Conservation (phyloP, 23 red algal genomes). For the Pyropia haitanensis region DNA sequence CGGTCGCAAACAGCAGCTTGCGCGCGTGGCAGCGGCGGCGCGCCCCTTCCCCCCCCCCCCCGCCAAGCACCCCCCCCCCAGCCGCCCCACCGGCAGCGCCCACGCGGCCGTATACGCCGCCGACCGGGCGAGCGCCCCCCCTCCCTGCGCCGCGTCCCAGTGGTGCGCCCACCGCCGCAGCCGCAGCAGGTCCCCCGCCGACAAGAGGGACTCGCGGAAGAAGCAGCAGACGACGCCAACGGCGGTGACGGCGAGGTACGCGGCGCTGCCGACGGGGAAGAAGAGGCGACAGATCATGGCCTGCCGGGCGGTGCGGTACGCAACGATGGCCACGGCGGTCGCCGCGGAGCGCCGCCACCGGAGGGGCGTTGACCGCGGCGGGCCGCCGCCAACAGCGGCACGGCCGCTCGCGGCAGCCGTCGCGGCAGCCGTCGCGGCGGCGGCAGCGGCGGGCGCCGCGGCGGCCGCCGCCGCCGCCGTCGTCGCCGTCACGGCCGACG, state of each 20-base stretch:
- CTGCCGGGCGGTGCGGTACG: constrained; percentile 51
- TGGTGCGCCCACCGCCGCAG: constrained; percentile 51
- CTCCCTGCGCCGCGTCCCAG: constrained; percentile 41
- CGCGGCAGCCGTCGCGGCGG: neutral
- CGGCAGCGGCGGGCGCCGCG: constrained; percentile 44
- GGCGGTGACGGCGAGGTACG: constrained; percentile 35
- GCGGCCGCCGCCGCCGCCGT: constrained; percentile 24
- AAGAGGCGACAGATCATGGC: constrained; percentile 80
- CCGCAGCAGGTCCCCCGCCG: constrained; percentile 28
- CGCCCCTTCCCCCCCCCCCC: constrained; percentile 15
- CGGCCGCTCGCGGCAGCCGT: no score
- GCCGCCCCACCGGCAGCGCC: constrained; percentile 42
- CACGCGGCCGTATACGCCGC: constrained; percentile 52
- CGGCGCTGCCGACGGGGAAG: constrained; percentile 35
- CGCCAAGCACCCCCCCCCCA: constrained; percentile 6
- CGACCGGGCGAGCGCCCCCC: constrained; percentile 29
- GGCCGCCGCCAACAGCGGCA: no score
- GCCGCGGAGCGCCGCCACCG: neutral
- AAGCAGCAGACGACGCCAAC: constrained; percentile 59
- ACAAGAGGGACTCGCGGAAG: constrained; percentile 54
- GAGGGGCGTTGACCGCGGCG: neutral
- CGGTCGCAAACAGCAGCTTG: constrained; percentile 46
- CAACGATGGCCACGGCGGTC: constrained; percentile 32
- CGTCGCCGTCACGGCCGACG: constrained; percentile 32
- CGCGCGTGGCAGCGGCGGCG: constrained; percentile 37